Evolutionary conservation across 768 basidiomycete genomes (phyloP).

Genomic region (Serendipita vermifera): DNA sequence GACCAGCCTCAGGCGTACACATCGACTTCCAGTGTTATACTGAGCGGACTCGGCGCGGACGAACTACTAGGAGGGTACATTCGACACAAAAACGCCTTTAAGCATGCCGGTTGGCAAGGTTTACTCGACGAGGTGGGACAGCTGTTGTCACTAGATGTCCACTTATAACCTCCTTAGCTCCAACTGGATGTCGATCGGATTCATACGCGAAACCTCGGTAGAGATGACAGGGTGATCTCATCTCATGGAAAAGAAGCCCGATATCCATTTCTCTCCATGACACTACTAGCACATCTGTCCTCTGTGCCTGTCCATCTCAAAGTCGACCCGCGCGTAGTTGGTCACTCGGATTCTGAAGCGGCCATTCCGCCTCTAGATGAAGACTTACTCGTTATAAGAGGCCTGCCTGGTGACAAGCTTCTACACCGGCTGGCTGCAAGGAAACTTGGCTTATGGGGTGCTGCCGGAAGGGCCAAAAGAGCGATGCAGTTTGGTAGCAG

Average conservation of each 20-base stretch:
- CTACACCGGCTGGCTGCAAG: conserved; percentile 58
- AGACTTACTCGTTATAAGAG: conserved; percentile 19
- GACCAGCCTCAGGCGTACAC: conserved; percentile 38
- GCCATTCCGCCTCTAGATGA: neutral
- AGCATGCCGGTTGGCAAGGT: conserved; percentile 53
- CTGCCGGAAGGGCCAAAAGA: conserved; percentile 67
- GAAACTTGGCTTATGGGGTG: conserved; percentile 62
- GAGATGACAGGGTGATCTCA: conserved; percentile 90
- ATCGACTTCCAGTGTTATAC: conserved; percentile 65
- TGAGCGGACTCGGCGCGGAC: conserved; percentile 90
- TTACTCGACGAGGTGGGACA: conserved; percentile 65
- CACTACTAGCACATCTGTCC: conserved; percentile 65
- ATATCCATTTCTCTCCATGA: conserved; percentile 79
- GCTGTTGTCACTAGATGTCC: neutral
- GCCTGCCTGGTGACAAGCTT: conserved; percentile 85
- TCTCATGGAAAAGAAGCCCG: conserved; percentile 85
- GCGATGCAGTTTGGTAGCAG: conserved; percentile 97
- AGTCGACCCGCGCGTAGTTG: conserved; percentile 51
- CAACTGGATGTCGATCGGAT: conserved; percentile 83
- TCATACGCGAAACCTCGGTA: conserved; percentile 76
- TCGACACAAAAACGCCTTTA: conserved; percentile 69
- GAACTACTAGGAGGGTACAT: conserved; percentile 92
- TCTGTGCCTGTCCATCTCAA: conserved; percentile 70
- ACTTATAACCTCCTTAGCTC: conserved; percentile 36
- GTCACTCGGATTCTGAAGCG: neutral